A percentile compares a stretch with the other conserved stretches of the same genome.
These are phyloP conservation scores for Echinosophora koreensis DNA, from an alignment of 306 rosid species.

Conservation along the genomic window DNA sequence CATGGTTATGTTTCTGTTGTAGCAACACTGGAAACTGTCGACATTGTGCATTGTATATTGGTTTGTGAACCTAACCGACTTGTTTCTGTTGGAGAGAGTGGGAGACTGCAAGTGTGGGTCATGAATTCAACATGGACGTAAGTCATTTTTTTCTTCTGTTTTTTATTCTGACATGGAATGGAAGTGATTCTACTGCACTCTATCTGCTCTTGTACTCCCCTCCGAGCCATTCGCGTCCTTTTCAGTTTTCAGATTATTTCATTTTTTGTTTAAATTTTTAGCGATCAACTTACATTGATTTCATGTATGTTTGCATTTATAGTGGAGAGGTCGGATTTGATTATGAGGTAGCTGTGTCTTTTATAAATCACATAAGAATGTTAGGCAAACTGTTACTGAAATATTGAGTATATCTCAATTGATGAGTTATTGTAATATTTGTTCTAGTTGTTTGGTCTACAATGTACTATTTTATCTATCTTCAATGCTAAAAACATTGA, in stretches of 20 bases:
- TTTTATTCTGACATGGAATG: constrained; percentile 65
- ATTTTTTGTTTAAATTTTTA: neutral
- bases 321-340: constrained; percentile 4
- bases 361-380: constrained; percentile 28
- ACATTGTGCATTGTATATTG: constrained; percentile 60
- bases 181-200: constrained; percentile 61
- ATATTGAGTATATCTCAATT: constrained; percentile 19
- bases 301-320: constrained; percentile 34
- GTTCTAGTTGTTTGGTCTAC: constrained; percentile 27
- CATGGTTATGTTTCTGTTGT: constrained; percentile 74
- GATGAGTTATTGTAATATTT: constrained; percentile 17
- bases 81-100: constrained; percentile 85
- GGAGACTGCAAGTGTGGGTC: constrained; percentile 86
- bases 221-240: constrained; percentile 28
- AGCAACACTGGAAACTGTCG: constrained; percentile 65
- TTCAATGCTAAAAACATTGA: constrained; percentile 29
- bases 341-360: constrained; percentile 29
- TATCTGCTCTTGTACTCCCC: constrained; percentile 35
- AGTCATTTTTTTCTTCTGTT: neutral
- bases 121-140: constrained; percentile 94
- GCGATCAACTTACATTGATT: constrained; percentile 9
- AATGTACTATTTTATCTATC: constrained; percentile 10
- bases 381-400: constrained; percentile 19
- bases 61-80: constrained; percentile 81
- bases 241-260: constrained; percentile 2